Percentiles rank a stretch among this genome's conserved stretches.
Evolutionary conservation across 208 protist genomes (phyloP).

Genomic region (Angomonas desouzai): DNA sequence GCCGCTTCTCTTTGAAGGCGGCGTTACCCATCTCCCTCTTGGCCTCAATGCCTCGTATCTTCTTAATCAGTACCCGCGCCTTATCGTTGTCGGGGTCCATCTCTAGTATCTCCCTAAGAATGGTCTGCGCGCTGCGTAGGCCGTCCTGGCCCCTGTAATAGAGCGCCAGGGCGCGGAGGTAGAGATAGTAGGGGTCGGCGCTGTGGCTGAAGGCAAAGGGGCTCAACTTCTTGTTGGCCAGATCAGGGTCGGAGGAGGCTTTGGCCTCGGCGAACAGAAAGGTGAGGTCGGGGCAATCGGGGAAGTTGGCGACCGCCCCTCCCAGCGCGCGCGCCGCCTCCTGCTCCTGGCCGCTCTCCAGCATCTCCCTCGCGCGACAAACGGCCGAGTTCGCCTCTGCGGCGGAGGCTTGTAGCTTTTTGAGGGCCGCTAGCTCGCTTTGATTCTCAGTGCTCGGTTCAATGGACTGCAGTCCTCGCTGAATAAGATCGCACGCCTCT

Average conservation of each 20-base stretch:
- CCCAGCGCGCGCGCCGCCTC: slow-evolving; percentile 34
- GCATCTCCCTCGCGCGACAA: slow-evolving; percentile 23
- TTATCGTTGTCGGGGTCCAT: slow-evolving; percentile 77
- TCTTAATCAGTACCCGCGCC: slow-evolving; percentile 66
- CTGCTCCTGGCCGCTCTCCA: slow-evolving; percentile 29
- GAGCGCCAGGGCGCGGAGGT: slow-evolving; percentile 52
- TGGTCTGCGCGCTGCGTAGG: slow-evolving; percentile 53
- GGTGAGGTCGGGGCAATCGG: slow-evolving; percentile 43
- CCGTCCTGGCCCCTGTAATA: slow-evolving; percentile 75
- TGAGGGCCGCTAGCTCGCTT: slow-evolving; percentile 9
- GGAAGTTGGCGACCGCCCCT: slow-evolving; percentile 39
- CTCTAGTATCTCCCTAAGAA: slow-evolving; percentile 60
- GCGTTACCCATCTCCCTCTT: slow-evolving; percentile 80
- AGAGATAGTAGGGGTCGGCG: slow-evolving; percentile 61
- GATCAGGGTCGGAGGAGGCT: slow-evolving; percentile 42
- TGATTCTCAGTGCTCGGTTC: background rate
- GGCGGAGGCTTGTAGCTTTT: slow-evolving; percentile 32
- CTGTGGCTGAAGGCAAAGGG: slow-evolving; percentile 40
- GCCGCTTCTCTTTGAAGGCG: slow-evolving; percentile 73
- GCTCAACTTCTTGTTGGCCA: slow-evolving; percentile 43
- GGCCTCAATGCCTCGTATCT: slow-evolving; percentile 59
- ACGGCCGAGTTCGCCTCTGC: slow-evolving; percentile 44
- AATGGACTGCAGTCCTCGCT: slow-evolving; percentile 16
- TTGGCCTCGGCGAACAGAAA: slow-evolving; percentile 69
- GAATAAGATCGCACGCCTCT: slow-evolving; percentile 41